Evolutionary conservation across 1,139 yeast species (phyloP), one percentile per base, ranked within the genome.

Genomic region (Yamadazyma kanchanaburiensis): DNA sequence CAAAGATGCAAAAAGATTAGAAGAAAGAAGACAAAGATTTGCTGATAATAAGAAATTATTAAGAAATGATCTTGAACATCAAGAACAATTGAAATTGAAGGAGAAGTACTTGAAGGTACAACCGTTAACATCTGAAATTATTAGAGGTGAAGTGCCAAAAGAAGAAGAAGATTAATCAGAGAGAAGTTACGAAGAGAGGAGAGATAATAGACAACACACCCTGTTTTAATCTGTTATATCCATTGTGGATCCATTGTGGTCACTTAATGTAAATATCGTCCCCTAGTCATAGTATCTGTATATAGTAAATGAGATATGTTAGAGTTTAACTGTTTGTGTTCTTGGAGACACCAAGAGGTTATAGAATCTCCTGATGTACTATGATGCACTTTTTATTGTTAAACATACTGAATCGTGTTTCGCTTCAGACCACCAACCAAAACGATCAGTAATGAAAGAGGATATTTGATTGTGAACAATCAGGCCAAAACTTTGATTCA

Each of bases 51-150:
- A 55, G 47, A 68, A 69, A 45, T 65, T 63, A 46, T 43, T 53
- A 40, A 74, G 74, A 32, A 84, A 91, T 48, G 72, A 75, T 32
- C 63, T 70, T 27, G 96, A 88, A 45, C 94, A 88, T 53, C 79
- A 74, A 38, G 71, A 78, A 38, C 96, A 88, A 54, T 74, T 75
- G 50, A 72, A 73, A 46, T 70, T 87, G 46, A 68, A 77, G 39
- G 73, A 74, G 38, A 70, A 80, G 49, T 78, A 74, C 45, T 80
- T 80, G 34, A 58, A 70, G 37, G 51, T 75, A 9, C 96, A 88
- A 53, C 86, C 89, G 2, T 70, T 87, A 31, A 47, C 44, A 12
- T 48, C 43, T 2, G 69, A 65, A 36, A 57, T 66, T 32, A 62
- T 66, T 22, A 40, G 54, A 11, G 72, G 66, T 2, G 60, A 51